phyloP scores from a whole-genome alignment of 352 stramenopile genomes.

The Phytophthora fragariaefolia region DNA sequence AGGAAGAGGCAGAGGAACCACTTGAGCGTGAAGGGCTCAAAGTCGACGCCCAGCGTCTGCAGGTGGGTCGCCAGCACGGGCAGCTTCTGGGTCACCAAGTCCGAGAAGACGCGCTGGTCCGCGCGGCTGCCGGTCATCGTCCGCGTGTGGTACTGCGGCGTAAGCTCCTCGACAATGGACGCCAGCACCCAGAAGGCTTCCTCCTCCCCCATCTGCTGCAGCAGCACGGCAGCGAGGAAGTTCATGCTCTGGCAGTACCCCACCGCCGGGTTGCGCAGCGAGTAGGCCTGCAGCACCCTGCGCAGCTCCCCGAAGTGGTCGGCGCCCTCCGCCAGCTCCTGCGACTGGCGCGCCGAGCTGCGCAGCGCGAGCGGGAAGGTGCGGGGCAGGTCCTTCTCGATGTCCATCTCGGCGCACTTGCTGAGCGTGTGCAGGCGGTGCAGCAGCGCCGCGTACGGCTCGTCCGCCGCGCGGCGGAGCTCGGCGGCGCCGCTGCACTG shows the following conservation, averaged over 20 bases:
- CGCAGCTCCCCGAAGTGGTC: slow-evolving; percentile 69
- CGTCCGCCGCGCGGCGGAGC: slow-evolving; percentile 43
- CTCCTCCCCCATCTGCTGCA: slow-evolving; percentile 86
- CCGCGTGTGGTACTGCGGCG: slow-evolving; percentile 89
- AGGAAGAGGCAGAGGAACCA: slow-evolving; percentile 94
- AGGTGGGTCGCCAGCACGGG: slow-evolving; percentile 77
- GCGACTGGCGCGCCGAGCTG: slow-evolving; percentile 35
- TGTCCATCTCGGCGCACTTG: slow-evolving; percentile 79
- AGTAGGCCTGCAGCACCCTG: slow-evolving; percentile 87
- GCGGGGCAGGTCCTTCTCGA: slow-evolving; percentile 89
- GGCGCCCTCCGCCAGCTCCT: slow-evolving; percentile 29
- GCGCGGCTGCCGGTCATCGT: slow-evolving; percentile 90
- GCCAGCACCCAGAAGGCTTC: slow-evolving; percentile 90
- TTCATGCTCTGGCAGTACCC: slow-evolving; percentile 94
- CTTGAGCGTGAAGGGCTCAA: slow-evolving; percentile 92
- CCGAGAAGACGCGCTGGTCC: slow-evolving; percentile 89
- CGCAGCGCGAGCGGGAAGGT: slow-evolving; percentile 68
- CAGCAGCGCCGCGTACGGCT: slow-evolving; percentile 68
- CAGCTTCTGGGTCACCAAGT: slow-evolving; percentile 88
- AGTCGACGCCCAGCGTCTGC: slow-evolving; percentile 74
- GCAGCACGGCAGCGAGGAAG: slow-evolving; percentile 79
- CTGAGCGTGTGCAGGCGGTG: slow-evolving; percentile 61
- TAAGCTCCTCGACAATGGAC: slow-evolving; percentile 90
- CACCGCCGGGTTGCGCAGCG: slow-evolving; percentile 79
- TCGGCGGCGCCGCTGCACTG: slow-evolving; percentile 74